Evolutionary conservation across 805 yeast genomes (phyloP).

Genomic region (Metschnikowia orientalis): DNA sequence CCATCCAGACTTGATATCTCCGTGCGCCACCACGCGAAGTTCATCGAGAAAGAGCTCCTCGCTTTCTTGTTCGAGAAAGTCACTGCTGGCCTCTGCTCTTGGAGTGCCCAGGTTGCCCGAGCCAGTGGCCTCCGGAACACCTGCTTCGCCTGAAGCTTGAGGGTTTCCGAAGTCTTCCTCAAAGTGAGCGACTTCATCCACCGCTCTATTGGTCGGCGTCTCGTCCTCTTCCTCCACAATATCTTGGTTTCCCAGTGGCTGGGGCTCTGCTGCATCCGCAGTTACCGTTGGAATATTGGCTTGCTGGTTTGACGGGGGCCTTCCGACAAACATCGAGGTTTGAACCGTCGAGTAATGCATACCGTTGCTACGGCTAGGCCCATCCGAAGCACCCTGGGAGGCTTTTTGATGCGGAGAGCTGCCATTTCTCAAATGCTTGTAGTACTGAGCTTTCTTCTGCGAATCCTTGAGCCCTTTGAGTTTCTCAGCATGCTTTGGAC

Average conservation of each 20-base stretch:
- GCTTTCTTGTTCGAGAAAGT: background rate
- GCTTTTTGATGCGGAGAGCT: conserved; percentile 5
- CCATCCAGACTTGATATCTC: conserved; percentile 91
- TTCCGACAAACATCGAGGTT: conserved; percentile 15
- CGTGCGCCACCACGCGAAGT: conserved; percentile 64
- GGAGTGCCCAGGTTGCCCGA: no score
- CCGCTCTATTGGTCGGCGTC: conserved; percentile 14
- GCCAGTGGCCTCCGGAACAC: background rate
- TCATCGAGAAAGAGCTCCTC: conserved; percentile 60
- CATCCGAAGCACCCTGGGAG: conserved; percentile 4
- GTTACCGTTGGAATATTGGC: conserved; percentile 10
- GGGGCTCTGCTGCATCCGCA: conserved; percentile 5
- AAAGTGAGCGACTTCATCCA: conserved; percentile 16
- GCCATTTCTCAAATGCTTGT: conserved; percentile 12
- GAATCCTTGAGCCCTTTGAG: conserved; percentile 41
- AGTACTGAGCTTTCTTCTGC: conserved; percentile 19
- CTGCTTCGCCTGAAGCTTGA: background rate
- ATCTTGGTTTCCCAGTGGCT: conserved; percentile 10
- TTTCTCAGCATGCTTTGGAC: conserved; percentile 53
- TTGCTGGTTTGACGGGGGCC: conserved; percentile 12
- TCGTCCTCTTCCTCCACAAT: conserved; percentile 14
- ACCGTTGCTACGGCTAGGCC: conserved; percentile 13
- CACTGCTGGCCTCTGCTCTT: background rate
- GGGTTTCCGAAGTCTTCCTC: conserved; percentile 17
- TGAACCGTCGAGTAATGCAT: conserved; percentile 19